Evolutionary conservation across 2,329 filamentous ascomycete genomes (phyloP).

Genomic region (Fusarium devonianum): DNA sequence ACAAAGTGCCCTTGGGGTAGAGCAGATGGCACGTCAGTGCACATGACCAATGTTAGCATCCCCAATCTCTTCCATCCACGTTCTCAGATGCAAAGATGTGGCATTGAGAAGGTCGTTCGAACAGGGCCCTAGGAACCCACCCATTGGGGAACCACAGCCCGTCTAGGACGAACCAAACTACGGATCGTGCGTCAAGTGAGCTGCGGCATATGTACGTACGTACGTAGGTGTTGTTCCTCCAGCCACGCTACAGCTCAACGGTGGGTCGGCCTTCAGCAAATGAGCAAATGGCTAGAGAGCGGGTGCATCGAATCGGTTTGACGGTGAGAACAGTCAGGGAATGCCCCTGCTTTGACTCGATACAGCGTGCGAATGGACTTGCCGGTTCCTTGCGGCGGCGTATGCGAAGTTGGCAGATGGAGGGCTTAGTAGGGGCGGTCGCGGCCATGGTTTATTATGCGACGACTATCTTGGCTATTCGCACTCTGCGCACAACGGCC

Average conservation of each 20-base stretch:
- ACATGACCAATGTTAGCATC: constrained; percentile 16
- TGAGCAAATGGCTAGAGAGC: constrained; percentile 14
- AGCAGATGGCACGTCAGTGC: constrained; percentile 13
- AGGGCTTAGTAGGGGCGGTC: constrained; percentile 16
- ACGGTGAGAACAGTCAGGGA: neutral
- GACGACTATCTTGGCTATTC: constrained; percentile 2
- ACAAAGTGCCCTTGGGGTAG: constrained; percentile 1
- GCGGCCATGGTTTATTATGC: constrained; percentile 5
- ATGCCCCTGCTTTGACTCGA: neutral
- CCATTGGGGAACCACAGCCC: constrained; percentile 27
- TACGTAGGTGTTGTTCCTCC: constrained; percentile 38
- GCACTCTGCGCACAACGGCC: neutral
- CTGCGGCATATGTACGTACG: constrained; percentile 43
- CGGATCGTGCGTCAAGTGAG: constrained; percentile 44
- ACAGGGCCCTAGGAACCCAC: constrained; percentile 35
- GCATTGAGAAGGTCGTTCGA: constrained; percentile 32
- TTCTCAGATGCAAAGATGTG: constrained; percentile 35
- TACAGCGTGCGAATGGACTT: constrained; percentile 11
- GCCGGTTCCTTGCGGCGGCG: constrained; percentile 16
- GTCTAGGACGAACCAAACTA: constrained; percentile 31
- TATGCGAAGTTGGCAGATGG: constrained; percentile 21
- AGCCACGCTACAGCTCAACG: constrained; percentile 29
- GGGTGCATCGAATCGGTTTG: constrained; percentile 1
- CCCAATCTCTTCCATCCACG: constrained; percentile 32
- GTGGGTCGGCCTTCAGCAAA: constrained; percentile 24